Percentiles rank a stretch among this genome's conserved stretches.
phyloP scores from a whole-genome alignment of 2,329 filamentous ascomycete species.

The Pseudopithomyces maydicus region DNA sequence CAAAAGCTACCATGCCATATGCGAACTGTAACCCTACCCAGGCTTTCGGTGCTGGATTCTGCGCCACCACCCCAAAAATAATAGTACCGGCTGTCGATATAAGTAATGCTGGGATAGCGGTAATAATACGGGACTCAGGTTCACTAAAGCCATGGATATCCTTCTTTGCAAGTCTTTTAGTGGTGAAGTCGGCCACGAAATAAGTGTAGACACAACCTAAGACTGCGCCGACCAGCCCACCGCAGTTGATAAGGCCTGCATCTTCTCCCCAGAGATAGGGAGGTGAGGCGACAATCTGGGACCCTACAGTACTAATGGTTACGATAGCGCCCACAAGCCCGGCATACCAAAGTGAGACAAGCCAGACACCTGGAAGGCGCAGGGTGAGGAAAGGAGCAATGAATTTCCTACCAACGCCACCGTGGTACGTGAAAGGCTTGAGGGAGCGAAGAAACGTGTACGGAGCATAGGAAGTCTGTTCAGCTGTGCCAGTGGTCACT shows the following conservation, averaged over 20 bases:
- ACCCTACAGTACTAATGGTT: slow-evolving; percentile 44
- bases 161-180: slow-evolving; percentile 43
- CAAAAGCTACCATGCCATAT: slow-evolving; percentile 47
- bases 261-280: slow-evolving; percentile 50
- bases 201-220: slow-evolving; percentile 46
- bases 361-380: slow-evolving; percentile 49
- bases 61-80: slow-evolving; percentile 47
- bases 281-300: slow-evolving; percentile 44
- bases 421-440: slow-evolving; percentile 41
- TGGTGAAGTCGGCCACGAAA: slow-evolving; percentile 43
- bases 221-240: slow-evolving; percentile 44
- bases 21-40: slow-evolving; percentile 50
- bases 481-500: slow-evolving; percentile 9
- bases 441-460: slow-evolving; percentile 46
- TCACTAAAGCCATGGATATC: slow-evolving; percentile 45
- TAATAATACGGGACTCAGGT: slow-evolving; percentile 47
- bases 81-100: slow-evolving; percentile 45
- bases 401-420: slow-evolving; percentile 41
- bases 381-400: slow-evolving; percentile 45
- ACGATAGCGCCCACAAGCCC: slow-evolving; percentile 50
- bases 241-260: slow-evolving; percentile 46
- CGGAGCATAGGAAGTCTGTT: slow-evolving; percentile 21
- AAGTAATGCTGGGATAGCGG: slow-evolving; percentile 45
- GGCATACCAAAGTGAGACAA: slow-evolving; percentile 50
- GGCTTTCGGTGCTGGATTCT: slow-evolving; percentile 39